Conservation (phyloP, 2,329 filamentous ascomycete genomes). For the Rutstroemia sp. region DNA sequence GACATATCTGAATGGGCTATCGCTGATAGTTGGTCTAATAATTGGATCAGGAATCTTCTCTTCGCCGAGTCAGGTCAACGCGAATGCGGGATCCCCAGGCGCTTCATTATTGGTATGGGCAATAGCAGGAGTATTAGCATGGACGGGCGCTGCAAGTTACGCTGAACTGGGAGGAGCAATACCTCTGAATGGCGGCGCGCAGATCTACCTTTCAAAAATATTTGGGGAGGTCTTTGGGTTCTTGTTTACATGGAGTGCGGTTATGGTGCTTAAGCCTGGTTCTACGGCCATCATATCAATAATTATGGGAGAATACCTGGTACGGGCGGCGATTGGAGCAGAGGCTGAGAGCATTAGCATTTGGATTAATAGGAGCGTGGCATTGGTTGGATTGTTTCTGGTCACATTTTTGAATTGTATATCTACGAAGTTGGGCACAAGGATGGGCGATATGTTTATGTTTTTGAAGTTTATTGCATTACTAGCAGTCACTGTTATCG, state of each 20-base stretch:
- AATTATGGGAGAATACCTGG: conserved; percentile 97
- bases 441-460: conserved; percentile 89
- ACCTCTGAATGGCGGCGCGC: conserved; percentile 86
- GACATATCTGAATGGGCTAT: conserved; percentile 89
- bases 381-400: conserved; percentile 63
- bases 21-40: conserved; percentile 83
- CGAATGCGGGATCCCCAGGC: conserved; percentile 83
- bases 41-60: conserved; percentile 97
- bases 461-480: conserved; percentile 92
- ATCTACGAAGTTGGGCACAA: conserved; percentile 80
- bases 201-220: conserved; percentile 92
- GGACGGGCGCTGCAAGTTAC: conserved; percentile 93
- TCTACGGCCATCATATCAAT: conserved; percentile 92
- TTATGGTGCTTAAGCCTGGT: conserved; percentile 89
- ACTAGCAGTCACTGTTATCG: conserved; percentile 76
- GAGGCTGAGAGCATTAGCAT: conserved; percentile 72
- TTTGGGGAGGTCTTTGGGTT: conserved; percentile 92
- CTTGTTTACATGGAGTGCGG: conserved; percentile 92
- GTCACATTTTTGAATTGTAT: conserved; percentile 86
- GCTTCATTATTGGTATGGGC: conserved; percentile 87
- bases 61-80: conserved; percentile 86
- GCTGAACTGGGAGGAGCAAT: conserved; percentile 94
- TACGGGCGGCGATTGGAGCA: conserved; percentile 78
- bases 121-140: conserved; percentile 84
- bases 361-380: conserved; percentile 88